phyloP scores from a whole-genome alignment of 1,139 yeast species.

The Spathaspora sp. region DNA sequence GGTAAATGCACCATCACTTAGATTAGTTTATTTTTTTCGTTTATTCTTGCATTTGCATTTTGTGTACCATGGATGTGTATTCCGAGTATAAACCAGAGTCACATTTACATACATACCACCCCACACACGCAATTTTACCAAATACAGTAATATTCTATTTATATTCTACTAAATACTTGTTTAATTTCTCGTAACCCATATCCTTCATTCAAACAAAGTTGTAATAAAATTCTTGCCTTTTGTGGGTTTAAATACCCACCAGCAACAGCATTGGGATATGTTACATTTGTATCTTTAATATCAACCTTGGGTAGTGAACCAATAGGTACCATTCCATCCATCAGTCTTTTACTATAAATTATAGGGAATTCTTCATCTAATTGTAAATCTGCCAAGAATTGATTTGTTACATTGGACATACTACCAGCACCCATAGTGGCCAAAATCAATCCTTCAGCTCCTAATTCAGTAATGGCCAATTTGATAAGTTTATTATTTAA shows the following conservation, averaged over 20 bases:
- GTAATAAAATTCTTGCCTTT: conserved; percentile 60
- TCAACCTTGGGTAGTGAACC: conserved; percentile 41
- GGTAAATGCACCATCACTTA: too few species aligned
- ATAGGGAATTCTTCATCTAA: conserved; percentile 46
- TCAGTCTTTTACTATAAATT: conserved; percentile 63
- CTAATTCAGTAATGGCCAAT: conserved; percentile 41
- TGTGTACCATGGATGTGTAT: neutral
- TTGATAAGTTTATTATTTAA: conserved; percentile 49
- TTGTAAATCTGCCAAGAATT: conserved; percentile 34
- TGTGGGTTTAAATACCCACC: conserved; percentile 71
- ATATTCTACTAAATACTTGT: conserved; percentile 46
- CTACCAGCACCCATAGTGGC: conserved; percentile 79
- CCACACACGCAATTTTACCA: neutral
- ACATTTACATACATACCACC: too few species aligned
- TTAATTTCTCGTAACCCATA: conserved; percentile 42
- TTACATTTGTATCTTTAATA: conserved; percentile 13
- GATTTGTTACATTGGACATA: conserved; percentile 51
- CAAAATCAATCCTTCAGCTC: conserved; percentile 53
- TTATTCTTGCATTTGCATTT: neutral
- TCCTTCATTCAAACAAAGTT: conserved; percentile 51
- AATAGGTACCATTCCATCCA: conserved; percentile 43
- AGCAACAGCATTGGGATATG: conserved; percentile 39
- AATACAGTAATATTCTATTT: conserved; percentile 1
- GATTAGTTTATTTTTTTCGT: neutral
- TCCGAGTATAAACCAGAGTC: neutral